Evolutionary conservation across 2,329 filamentous ascomycete species (phyloP).

Genomic region (Hypoxylon sp.): DNA sequence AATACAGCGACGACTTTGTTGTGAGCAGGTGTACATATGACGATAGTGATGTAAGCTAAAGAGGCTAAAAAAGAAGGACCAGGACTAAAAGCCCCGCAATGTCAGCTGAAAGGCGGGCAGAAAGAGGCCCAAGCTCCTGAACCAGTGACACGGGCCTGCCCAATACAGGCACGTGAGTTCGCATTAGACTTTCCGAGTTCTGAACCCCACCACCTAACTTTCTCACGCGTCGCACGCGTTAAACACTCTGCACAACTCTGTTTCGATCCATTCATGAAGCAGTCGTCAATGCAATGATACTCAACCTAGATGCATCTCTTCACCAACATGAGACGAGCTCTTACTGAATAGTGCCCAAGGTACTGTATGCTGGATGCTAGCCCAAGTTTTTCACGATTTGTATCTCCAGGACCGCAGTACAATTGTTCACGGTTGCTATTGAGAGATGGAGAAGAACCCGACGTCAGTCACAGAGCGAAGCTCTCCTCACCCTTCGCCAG

Average conservation of each 20-base stretch:
- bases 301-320: neutral
- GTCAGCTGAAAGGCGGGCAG: conserved; percentile 23
- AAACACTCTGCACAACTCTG: conserved; percentile 11
- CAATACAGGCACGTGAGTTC: conserved; percentile 47
- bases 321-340: neutral
- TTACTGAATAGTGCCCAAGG: neutral
- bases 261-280: neutral
- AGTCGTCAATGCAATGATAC: neutral
- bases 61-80: neutral
- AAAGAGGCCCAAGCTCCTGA: conserved; percentile 19
- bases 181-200: conserved; percentile 28
- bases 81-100: conserved; percentile 23
- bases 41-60: neutral
- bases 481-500: conserved; percentile 38
- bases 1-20: conserved; percentile 1
- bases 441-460: conserved; percentile 36
- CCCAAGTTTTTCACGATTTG: neutral
- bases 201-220: conserved; percentile 23
- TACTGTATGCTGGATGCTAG: no score
- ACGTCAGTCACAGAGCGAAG: conserved; percentile 7
- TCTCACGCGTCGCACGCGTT: conserved; percentile 38
- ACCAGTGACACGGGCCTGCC: conserved; percentile 11
- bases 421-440: neutral
- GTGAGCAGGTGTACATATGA: conserved; percentile 1
- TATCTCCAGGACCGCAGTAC: neutral